Evolutionary conservation across 2,329 filamentous ascomycete genomes (phyloP).

Genomic region (Metarhizium sp.): DNA sequence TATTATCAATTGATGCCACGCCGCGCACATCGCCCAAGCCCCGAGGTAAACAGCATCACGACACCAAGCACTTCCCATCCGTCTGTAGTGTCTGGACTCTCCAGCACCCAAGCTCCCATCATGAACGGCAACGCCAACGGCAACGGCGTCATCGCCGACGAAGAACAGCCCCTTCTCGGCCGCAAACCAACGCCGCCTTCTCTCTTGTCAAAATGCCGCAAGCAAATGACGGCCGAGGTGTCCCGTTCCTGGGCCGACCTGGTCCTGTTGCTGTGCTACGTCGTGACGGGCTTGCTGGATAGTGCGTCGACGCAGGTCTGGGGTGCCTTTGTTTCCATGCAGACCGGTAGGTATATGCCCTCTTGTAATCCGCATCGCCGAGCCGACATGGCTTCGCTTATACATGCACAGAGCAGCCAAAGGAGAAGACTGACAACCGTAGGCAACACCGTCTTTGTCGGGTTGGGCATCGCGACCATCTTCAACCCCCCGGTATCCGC

Average conservation of each 20-base stretch:
- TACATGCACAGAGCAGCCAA: too few species aligned
- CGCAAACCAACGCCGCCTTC: slow-evolving; percentile 12
- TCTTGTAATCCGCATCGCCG: too few species aligned
- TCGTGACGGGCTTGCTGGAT: slow-evolving; percentile 70
- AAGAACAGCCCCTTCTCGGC: slow-evolving; percentile 23
- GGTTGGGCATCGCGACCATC: slow-evolving; percentile 58
- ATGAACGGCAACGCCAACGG: slow-evolving; percentile 6
- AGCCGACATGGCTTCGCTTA: not conserved
- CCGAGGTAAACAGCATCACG: too few species aligned
- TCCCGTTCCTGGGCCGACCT: slow-evolving; percentile 56
- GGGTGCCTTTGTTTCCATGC: slow-evolving; percentile 78
- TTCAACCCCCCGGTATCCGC: slow-evolving; percentile 16
- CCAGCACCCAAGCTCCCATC: not conserved
- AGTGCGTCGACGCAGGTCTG: slow-evolving; percentile 68
- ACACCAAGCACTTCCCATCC: not conserved
- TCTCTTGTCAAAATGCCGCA: slow-evolving; percentile 18
- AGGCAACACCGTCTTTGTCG: slow-evolving; percentile 73
- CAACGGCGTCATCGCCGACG: slow-evolving; percentile 11
- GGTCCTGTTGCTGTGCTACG: slow-evolving; percentile 61
- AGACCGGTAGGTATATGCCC: slow-evolving; percentile 48
- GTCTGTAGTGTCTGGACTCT: not conserved
- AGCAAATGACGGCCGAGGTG: slow-evolving; percentile 36
- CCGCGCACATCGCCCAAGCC: too few species aligned
- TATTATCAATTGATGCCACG: too few species aligned
- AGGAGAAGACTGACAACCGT: not conserved